Conservation (phyloP, 2,329 filamentous ascomycete species). For the Coniella vitis region DNA sequence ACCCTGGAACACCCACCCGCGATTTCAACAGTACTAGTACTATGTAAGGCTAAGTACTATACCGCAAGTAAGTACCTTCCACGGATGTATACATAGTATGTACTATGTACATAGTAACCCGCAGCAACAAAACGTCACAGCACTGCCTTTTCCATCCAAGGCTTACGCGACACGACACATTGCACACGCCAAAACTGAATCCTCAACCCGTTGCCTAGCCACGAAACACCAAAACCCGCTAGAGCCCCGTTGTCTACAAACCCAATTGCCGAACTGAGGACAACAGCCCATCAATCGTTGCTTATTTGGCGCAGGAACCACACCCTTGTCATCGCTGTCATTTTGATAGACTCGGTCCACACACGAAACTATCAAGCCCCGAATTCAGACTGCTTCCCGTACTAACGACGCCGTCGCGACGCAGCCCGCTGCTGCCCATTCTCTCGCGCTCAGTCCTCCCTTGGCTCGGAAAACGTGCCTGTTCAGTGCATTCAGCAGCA, state of each 20-base stretch:
- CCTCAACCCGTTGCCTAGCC: neutral
- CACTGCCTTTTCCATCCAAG: neutral
- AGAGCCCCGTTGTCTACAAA: neutral
- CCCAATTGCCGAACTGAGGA: neutral
- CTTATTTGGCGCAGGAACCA: neutral
- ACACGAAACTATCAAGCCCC: neutral
- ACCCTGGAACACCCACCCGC: no score
- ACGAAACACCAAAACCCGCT: neutral
- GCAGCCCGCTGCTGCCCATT: neutral
- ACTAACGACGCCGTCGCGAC: neutral
- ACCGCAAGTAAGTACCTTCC: no score
- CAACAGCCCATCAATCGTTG: neutral
- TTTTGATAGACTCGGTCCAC: no score
- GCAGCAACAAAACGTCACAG: conserved; percentile 4
- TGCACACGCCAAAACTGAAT: neutral
- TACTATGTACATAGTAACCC: neutral
- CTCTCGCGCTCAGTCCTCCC: neutral
- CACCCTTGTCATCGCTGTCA: neutral
- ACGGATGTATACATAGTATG: no score
- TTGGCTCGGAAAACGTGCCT: conserved; percentile 4
- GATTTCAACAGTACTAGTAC: no score
- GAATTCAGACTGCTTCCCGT: neutral
- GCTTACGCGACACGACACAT: conserved; percentile 1
- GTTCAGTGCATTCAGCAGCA: conserved; percentile 1
- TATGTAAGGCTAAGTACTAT: no score